Conservation (phyloP, 495 filamentous ascomycete species). For the Xylaria curta region DNA sequence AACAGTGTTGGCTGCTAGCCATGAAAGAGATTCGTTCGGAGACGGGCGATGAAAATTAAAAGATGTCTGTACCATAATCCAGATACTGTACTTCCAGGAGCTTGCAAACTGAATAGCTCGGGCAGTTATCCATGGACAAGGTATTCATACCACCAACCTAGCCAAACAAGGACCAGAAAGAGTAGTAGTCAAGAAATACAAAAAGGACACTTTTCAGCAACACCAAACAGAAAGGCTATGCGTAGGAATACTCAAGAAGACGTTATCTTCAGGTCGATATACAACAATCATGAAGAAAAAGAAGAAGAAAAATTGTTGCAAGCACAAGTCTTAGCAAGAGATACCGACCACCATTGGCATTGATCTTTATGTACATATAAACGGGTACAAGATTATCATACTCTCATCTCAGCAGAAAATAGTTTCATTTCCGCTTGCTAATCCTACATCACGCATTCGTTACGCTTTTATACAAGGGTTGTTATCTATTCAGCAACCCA, state of each 20-base stretch:
- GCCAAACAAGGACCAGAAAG: neutral
- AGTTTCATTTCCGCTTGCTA: neutral
- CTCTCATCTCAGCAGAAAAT: neutral
- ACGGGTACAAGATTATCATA: neutral
- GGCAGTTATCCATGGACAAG: neutral
- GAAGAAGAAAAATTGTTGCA: neutral
- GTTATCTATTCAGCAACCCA: conserved; percentile 81
- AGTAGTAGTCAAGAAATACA: neutral
- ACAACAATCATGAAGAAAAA: neutral
- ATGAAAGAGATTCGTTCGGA: neutral
- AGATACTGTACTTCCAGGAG: neutral
- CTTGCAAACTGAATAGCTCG: neutral
- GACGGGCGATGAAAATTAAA: neutral
- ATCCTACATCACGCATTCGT: conserved; percentile 7
- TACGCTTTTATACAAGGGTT: neutral
- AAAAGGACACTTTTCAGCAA: neutral
- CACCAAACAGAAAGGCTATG: neutral
- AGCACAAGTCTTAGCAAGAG: neutral
- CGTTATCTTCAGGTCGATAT: neutral
- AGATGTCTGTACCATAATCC: neutral
- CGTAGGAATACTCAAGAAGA: neutral
- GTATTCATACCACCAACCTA: neutral
- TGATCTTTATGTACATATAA: conserved; percentile 4
- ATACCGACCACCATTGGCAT: neutral
- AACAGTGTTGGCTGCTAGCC: neutral